phyloP scores from a whole-genome alignment of 768 basidiomycete species.

The Hypholoma sublateritium region DNA sequence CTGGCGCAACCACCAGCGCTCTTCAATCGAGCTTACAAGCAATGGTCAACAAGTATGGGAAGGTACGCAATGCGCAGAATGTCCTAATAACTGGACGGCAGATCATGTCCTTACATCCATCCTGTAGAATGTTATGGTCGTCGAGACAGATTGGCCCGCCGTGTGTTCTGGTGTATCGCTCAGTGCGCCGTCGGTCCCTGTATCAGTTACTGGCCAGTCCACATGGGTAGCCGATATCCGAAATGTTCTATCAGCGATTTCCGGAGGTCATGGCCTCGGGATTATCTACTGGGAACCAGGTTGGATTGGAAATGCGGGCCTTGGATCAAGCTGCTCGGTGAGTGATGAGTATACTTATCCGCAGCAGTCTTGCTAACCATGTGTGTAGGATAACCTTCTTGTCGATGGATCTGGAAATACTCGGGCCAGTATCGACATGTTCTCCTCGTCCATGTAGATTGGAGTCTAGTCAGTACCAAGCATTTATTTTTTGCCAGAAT shows the following conservation, averaged over 20 bases:
- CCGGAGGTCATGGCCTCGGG: conserved; percentile 48
- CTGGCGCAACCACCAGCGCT: conserved; percentile 51
- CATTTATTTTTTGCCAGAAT: neutral
- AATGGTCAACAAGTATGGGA: conserved; percentile 46
- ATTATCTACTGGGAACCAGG: conserved; percentile 69
- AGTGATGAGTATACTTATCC: conserved; percentile 2
- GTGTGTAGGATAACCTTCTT: conserved; percentile 45
- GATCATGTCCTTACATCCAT: neutral
- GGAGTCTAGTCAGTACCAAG: neutral
- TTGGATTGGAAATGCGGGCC: conserved; percentile 57
- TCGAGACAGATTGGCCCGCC: conserved; percentile 66
- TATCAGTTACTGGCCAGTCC: conserved; percentile 51
- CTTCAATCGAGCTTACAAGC: conserved; percentile 51
- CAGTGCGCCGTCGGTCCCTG: conserved; percentile 46
- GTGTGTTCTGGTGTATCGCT: conserved; percentile 43
- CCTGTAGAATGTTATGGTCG: conserved; percentile 50
- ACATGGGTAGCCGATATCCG: conserved; percentile 53
- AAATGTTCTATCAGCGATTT: conserved; percentile 41
- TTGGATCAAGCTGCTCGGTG: conserved; percentile 44
- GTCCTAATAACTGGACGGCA: neutral
- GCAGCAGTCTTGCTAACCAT: neutral
- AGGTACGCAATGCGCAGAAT: conserved; percentile 30
- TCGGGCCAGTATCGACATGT: conserved; percentile 38
- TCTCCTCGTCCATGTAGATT: conserved; percentile 34
- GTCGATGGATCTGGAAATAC: conserved; percentile 48